Conservation (phyloP, 1,284 basidiomycete species). For the Phylloboletellus chloephorus region DNA sequence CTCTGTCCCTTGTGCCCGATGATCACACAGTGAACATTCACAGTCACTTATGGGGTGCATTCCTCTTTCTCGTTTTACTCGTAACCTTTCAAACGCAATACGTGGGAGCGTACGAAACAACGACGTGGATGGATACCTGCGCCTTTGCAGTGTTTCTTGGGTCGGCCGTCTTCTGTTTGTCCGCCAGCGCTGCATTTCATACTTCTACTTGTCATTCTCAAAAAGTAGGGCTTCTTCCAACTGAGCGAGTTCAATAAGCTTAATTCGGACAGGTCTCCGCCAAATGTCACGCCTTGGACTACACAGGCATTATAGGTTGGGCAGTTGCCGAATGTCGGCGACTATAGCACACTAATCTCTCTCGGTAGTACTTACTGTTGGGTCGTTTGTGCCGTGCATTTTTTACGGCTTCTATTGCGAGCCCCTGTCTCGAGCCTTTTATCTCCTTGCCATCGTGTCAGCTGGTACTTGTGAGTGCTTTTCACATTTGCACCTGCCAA, state of each 20-base stretch:
- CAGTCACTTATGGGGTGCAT: slow-evolving; percentile 74
- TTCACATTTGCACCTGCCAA: slow-evolving; percentile 2
- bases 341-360: slow-evolving; percentile 2
- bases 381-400: slow-evolving; percentile 75
- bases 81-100: slow-evolving; percentile 48
- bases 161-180: slow-evolving; percentile 73
- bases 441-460: slow-evolving; percentile 49
- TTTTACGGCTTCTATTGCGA: slow-evolving; percentile 73
- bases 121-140: slow-evolving; percentile 59
- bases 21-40: slow-evolving; percentile 77
- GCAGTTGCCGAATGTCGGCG: slow-evolving; percentile 12
- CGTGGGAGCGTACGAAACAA: slow-evolving; percentile 43
- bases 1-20: slow-evolving; percentile 7
- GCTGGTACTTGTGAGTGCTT: slow-evolving; percentile 56
- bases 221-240: slow-evolving; percentile 38
- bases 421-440: slow-evolving; percentile 44
- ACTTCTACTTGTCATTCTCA: slow-evolving; percentile 71
- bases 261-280: slow-evolving; percentile 38
- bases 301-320: slow-evolving; percentile 60
- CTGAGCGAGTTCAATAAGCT: background rate
- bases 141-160: slow-evolving; percentile 66
- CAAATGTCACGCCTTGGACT: slow-evolving; percentile 63
- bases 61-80: slow-evolving; percentile 62
- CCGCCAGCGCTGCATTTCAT: slow-evolving; percentile 75
- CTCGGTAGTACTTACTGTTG: slow-evolving; percentile 57